Evolutionary conservation across 106 monocot genomes (phyloP).

Genomic region (Dendrobium huoshanense): DNA sequence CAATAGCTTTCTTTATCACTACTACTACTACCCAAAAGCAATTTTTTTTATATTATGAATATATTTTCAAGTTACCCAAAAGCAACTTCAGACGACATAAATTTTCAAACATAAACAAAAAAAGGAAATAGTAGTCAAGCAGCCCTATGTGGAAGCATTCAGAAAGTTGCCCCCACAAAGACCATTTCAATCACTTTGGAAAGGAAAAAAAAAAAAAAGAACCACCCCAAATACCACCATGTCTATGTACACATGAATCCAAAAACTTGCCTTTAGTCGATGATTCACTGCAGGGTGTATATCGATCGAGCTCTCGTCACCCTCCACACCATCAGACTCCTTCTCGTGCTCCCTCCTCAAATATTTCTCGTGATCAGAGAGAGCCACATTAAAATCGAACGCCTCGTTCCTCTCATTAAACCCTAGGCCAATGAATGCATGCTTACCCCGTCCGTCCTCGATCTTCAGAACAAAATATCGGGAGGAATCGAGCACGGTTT

Average conservation of each 20-base stretch:
- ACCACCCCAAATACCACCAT: background rate
- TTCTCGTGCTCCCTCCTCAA: conserved; percentile 66
- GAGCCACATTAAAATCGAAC: conserved; percentile 94
- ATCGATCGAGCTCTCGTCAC: conserved; percentile 17
- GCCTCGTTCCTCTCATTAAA: conserved; percentile 70
- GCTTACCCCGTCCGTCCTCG: conserved; percentile 89
- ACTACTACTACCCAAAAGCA: no score
- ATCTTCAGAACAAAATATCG: conserved; percentile 89
- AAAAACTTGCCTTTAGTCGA: conserved; percentile 17
- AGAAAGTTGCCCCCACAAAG: no score
- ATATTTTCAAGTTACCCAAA: no score
- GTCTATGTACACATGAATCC: background rate
- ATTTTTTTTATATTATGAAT: no score
- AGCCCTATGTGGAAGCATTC: no score
- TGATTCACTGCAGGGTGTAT: conserved; percentile 28
- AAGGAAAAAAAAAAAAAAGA: background rate
- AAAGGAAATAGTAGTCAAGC: no score
- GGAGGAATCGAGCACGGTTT: conserved; percentile 89
- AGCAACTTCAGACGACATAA: no score
- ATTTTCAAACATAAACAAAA: no score
- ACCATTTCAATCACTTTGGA: background rate
- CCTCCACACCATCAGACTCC: conserved; percentile 6
- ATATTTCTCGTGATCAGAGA: conserved; percentile 96
- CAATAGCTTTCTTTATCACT: no score
- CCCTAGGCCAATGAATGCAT: conserved; percentile 80